These are phyloP conservation scores for Crithidia acanthocephali DNA, from an alignment of 208 protist species.

Conservation along the genomic window DNA sequence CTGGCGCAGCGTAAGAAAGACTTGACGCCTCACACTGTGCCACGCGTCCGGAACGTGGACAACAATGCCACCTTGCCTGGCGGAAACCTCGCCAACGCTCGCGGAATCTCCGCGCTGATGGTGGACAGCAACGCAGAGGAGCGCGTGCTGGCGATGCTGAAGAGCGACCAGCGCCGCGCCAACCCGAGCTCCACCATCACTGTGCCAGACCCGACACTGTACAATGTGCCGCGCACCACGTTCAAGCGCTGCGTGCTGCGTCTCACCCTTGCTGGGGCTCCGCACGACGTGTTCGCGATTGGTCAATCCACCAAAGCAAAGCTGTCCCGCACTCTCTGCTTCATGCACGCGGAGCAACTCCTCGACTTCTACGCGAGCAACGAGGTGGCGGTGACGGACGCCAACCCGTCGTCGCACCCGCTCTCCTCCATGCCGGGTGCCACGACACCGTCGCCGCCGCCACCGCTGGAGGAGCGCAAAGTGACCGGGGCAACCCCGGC, in stretches of 20 bases:
- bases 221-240: slow-evolving; percentile 41
- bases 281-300: slow-evolving; percentile 41
- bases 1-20: not conserved
- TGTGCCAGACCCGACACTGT: slow-evolving; percentile 11
- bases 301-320: slow-evolving; percentile 66
- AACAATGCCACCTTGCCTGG: slow-evolving; percentile 19
- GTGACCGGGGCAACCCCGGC: not conserved
- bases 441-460: not conserved
- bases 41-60: not conserved
- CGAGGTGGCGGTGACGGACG: not conserved
- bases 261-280: slow-evolving; percentile 30
- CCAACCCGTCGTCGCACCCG: not conserved
- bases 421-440: not conserved
- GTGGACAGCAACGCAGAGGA: slow-evolving; percentile 30
- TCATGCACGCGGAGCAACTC: slow-evolving; percentile 72
- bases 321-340: slow-evolving; percentile 59
- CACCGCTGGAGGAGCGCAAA: slow-evolving; percentile 23
- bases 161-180: slow-evolving; percentile 21
- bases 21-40: not conserved
- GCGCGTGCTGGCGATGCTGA: slow-evolving; percentile 44
- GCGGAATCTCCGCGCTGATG: slow-evolving; percentile 30
- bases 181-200: not conserved
- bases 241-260: slow-evolving; percentile 55
- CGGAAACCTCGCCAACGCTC: slow-evolving; percentile 14
- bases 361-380: slow-evolving; percentile 66